Base-by-base conservation (phyloP, 2,329 filamentous ascomycete species). In the Alternaria atra region DNA sequence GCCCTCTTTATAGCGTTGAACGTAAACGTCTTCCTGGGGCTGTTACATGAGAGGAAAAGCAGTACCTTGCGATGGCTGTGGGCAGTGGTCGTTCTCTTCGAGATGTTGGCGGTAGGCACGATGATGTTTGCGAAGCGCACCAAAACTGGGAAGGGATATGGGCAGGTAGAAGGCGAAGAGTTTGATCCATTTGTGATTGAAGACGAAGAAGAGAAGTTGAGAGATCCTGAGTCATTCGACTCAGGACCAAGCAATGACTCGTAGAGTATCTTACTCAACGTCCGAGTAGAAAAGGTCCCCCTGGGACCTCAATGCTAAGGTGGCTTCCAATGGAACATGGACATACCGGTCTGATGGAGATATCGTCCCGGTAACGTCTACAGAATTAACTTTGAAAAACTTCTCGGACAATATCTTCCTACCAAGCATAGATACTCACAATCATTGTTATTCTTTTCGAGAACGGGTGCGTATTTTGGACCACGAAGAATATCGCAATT, bases 281-380 rank as follows among this genome's bases (percentile, higher is more conserved):
- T 6, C 1, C 10, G 9, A 23, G 17, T 40, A 6, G 9, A 10
- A 2, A 13, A 23, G 10, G 10, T 40, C 37, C 6, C 17, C 4
- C 1, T 9, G 5, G 23, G 2, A 13, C 6, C 4, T 5, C 10
- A 20, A 40, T 13, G 5, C 5, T 20, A 17, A 40, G 5, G 9
- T 12, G 23, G 37, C 37, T 40, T 40, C 2, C 5, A 40, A 40
- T 13, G 4, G n/a, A 23, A 8, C 9, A 23, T 15, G 17, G 12
- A 0, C 37, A 40, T 12, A 20, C 1, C 8, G 9, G 10, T 40
- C 17, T 23, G 5, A 13, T 17, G 1, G 12, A 0, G 10, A 9
- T 1, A 23, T 40, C 37, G 4, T 40, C 5, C 0, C 10, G 5
- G 5, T 23, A 3, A 12, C 1, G 0, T 23, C 10, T 2, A 23